Conservation (phyloP, 2,329 filamentous ascomycete species). For the Colletotrichum viniferum region DNA sequence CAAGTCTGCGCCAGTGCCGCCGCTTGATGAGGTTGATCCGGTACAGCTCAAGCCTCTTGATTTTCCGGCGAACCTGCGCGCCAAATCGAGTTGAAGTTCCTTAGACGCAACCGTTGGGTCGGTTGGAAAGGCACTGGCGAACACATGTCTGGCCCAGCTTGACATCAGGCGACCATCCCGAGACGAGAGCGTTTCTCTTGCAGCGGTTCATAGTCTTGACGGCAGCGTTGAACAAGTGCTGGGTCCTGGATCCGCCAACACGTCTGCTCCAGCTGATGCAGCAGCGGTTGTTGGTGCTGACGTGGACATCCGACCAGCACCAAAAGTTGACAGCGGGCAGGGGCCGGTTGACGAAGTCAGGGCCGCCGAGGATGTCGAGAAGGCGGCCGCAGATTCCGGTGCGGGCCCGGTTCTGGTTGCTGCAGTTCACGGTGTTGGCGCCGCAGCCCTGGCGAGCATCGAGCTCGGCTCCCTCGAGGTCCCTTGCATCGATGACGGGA, state of each 20-base stretch:
- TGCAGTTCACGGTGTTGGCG: neutral
- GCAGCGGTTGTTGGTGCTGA: neutral
- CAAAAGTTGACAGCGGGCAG: neutral
- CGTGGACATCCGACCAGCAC: neutral
- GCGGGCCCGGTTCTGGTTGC: fast-evolving
- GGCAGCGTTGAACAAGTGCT: neutral
- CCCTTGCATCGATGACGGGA: neutral
- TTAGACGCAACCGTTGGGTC: neutral
- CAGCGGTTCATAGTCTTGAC: neutral
- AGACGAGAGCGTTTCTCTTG: neutral
- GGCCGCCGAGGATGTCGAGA: neutral
- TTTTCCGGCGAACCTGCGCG: conserved; percentile 37
- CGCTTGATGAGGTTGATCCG: conserved; percentile 45
- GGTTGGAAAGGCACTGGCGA: neutral
- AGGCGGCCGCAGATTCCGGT: neutral
- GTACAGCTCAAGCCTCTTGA: conserved; percentile 50
- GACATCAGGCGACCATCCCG: neutral
- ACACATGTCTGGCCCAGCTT: fast-evolving
- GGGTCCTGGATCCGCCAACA: fast-evolving
- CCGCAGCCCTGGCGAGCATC: fast-evolving
- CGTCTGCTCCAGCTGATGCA: neutral
- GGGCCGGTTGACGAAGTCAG: neutral
- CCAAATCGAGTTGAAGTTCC: no score
- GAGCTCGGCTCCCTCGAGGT: neutral
- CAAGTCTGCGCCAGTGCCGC: no score